These are phyloP conservation scores for Dothistroma pini DNA, from an alignment of 2,329 filamentous ascomycete genomes.

Conservation along the genomic window DNA sequence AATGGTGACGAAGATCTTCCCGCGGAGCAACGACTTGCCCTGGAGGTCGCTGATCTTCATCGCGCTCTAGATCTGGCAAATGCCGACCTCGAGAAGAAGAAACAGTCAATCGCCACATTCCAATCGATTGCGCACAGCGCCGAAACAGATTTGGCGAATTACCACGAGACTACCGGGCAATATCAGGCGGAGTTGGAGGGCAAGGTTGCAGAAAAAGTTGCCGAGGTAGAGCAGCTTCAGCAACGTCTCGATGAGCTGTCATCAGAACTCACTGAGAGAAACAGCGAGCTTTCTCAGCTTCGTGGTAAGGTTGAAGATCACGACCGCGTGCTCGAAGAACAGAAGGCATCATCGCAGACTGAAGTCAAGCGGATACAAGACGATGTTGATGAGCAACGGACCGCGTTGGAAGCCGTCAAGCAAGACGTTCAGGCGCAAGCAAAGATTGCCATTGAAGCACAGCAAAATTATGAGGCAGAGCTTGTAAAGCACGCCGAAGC, in stretches of 20 bases:
- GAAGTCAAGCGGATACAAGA: conserved; percentile 80
- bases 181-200: conserved; percentile 83
- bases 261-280: conserved; percentile 74
- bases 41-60: conserved; percentile 81
- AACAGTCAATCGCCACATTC: conserved; percentile 80
- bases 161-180: conserved; percentile 77
- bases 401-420: conserved; percentile 79
- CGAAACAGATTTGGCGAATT: conserved; percentile 79
- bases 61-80: conserved; percentile 79
- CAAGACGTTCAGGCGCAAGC: conserved; percentile 91
- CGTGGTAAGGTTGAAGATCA: conserved; percentile 77
- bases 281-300: conserved; percentile 74
- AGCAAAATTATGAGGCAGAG: conserved; percentile 93
- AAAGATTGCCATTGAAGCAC: conserved; percentile 86
- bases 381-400: conserved; percentile 73
- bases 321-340: conserved; percentile 68
- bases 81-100: conserved; percentile 75
- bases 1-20: conserved; percentile 56
- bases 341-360: conserved; percentile 72
- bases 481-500: conserved; percentile 93
- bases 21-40: conserved; percentile 72
- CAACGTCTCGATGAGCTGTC: conserved; percentile 81
- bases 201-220: conserved; percentile 71
- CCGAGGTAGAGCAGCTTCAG: conserved; percentile 74
- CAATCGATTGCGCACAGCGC: conserved; percentile 80